A percentile compares a stretch with the other conserved stretches of the same genome.
These are phyloP conservation scores for Talaromyces islandicus DNA, from an alignment of 2,329 filamentous ascomycete genomes.

Conservation along the genomic window DNA sequence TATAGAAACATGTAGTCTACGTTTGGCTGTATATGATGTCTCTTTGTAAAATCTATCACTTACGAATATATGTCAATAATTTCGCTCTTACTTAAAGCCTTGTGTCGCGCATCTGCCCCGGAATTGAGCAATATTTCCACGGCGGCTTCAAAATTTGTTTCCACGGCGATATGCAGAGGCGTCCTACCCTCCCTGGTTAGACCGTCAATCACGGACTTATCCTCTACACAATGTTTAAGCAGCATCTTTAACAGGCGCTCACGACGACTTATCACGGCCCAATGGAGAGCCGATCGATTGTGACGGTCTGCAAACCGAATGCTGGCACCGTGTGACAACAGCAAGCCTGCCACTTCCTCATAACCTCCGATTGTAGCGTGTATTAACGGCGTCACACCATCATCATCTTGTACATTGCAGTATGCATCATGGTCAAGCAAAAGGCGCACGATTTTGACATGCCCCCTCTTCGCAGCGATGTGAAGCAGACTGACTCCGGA, in stretches of 20 bases:
- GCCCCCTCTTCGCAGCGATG: conserved; percentile 21
- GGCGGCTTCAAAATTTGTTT: neutral
- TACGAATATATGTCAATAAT: too few relatives aligned
- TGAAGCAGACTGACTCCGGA: conserved; percentile 19
- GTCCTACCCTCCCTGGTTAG: neutral
- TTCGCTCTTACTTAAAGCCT: neutral
- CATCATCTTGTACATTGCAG: neutral
- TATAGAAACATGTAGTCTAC: too few relatives aligned
- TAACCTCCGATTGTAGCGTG: neutral
- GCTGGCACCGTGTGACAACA: neutral
- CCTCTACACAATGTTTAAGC: neutral
- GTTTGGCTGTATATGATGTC: too few relatives aligned
- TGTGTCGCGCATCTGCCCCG: neutral
- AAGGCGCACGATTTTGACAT: conserved; percentile 18
- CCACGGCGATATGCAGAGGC: neutral
- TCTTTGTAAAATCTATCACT: too few relatives aligned
- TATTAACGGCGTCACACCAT: neutral
- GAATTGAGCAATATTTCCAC: neutral
- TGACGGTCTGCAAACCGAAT: neutral
- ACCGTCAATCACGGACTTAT: neutral
- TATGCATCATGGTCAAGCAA: neutral
- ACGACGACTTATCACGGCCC: neutral
- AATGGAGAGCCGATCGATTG: neutral
- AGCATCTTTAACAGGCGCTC: neutral
- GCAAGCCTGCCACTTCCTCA: neutral